phyloP scores from a whole-genome alignment of 2,329 filamentous ascomycete genomes.

The Tricladium varicosporioides region DNA sequence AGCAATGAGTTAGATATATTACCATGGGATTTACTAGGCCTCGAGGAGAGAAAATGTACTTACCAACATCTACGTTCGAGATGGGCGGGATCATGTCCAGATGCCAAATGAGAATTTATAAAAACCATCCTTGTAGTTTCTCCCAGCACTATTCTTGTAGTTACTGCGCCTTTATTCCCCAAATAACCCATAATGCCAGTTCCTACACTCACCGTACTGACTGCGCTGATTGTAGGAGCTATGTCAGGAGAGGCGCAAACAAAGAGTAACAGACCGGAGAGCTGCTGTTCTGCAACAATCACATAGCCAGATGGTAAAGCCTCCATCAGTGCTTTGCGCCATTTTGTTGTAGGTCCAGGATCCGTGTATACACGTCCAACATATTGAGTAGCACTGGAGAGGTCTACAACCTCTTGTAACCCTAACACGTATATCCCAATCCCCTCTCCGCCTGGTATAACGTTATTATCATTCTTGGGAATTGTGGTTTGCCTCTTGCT shows the following conservation, averaged over 20 bases:
- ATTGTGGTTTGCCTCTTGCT: slow-evolving; percentile 41
- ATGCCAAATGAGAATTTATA: slow-evolving; percentile 87
- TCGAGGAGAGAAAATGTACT: slow-evolving; percentile 33
- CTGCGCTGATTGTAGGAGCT: slow-evolving; percentile 70
- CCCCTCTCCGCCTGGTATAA: slow-evolving; percentile 58
- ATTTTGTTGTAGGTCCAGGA: slow-evolving; percentile 67
- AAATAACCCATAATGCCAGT: slow-evolving; percentile 91
- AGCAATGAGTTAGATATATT: not conserved
- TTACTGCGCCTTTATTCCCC: slow-evolving; percentile 92
- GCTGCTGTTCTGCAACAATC: slow-evolving; percentile 76
- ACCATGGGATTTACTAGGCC: not conserved
- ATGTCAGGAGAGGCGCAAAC: slow-evolving; percentile 82
- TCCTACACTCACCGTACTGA: slow-evolving; percentile 80
- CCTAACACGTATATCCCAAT: slow-evolving; percentile 88
- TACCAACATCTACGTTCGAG: slow-evolving; percentile 78
- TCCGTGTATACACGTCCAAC: slow-evolving; percentile 72
- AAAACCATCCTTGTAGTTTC: slow-evolving; percentile 89
- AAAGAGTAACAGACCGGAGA: slow-evolving; percentile 80
- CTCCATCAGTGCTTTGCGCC: slow-evolving; percentile 73
- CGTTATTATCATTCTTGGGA: slow-evolving; percentile 40
- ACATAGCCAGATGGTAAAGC: slow-evolving; percentile 76
- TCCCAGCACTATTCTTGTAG: slow-evolving; percentile 77
- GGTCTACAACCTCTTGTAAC: slow-evolving; percentile 87
- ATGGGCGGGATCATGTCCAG: slow-evolving; percentile 74
- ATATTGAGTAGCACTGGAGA: slow-evolving; percentile 77